These are phyloP conservation scores for Crucibulum parvulum DNA, from an alignment of 1,284 basidiomycete genomes.

Conservation along the genomic window DNA sequence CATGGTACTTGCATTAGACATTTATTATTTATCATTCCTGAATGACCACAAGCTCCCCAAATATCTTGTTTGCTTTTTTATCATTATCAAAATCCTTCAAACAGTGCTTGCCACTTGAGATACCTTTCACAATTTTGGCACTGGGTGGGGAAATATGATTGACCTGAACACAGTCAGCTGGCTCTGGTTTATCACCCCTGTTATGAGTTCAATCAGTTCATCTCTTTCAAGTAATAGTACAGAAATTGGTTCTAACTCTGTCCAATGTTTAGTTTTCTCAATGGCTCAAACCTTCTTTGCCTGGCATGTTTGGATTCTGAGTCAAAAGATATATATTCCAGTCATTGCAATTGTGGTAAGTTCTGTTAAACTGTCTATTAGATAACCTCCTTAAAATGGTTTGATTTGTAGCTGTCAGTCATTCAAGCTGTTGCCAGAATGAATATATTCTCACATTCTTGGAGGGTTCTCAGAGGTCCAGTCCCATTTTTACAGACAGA, in stretches of 20 bases:
- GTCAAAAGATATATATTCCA: conserved; percentile 5
- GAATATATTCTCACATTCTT: conserved; percentile 9
- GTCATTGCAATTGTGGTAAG: conserved; percentile 5
- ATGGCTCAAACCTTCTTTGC: conserved; percentile 32
- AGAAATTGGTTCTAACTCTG: too few relatives aligned
- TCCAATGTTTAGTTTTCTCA: neutral
- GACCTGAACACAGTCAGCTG: conserved; percentile 23
- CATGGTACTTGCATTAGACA: conserved; percentile 14
- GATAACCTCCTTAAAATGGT: neutral
- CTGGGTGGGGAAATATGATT: conserved; percentile 26
- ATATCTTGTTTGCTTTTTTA: conserved; percentile 16
- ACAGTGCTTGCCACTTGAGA: conserved; percentile 28
- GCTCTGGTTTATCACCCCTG: conserved; percentile 30
- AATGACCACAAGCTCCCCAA: conserved; percentile 23
- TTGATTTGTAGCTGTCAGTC: conserved; percentile 15
- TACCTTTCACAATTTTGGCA: conserved; percentile 26
- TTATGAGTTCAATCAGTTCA: conserved; percentile 13
- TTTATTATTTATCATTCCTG: conserved; percentile 32
- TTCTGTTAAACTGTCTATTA: neutral
- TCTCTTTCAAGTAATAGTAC: too few relatives aligned
- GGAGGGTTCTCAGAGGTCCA: conserved; percentile 15
- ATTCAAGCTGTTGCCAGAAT: conserved; percentile 15
- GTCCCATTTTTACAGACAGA: neutral
- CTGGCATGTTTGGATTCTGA: conserved; percentile 23
- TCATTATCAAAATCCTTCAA: conserved; percentile 24